These are phyloP conservation scores for Alternaria longipes DNA, from an alignment of 2,329 filamentous ascomycete species.

Conservation along the genomic window DNA sequence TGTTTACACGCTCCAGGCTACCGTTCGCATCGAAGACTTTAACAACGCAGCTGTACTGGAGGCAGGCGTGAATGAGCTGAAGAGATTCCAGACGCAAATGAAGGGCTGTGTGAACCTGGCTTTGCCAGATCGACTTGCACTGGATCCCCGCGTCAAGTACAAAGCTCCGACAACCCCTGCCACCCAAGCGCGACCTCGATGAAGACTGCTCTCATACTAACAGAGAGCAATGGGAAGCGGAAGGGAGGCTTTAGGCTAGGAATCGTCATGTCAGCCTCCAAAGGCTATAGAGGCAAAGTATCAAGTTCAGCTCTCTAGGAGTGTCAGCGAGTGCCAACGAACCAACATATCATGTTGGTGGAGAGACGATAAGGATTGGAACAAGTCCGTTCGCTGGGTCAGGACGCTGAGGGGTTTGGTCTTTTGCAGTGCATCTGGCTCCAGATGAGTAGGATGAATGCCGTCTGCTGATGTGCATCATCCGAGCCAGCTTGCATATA, in stretches of 20 bases:
- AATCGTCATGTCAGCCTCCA: not conserved
- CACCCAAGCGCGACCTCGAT: conserved; percentile 28
- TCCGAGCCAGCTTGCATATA: not conserved
- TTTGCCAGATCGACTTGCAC: conserved; percentile 65
- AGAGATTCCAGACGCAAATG: conserved; percentile 64
- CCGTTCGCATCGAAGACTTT: conserved; percentile 65
- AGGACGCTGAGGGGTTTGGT: not conserved
- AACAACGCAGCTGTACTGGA: conserved; percentile 64
- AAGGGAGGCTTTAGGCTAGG: not conserved
- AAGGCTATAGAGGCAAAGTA: not conserved
- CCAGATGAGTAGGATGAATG: not conserved
- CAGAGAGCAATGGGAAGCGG: not conserved
- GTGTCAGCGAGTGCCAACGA: not conserved
- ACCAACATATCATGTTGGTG: not conserved
- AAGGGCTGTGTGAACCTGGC: conserved; percentile 66
- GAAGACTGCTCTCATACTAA: conserved; percentile 9
- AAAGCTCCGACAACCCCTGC: conserved; percentile 31
- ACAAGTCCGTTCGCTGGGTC: not conserved
- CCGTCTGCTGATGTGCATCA: not conserved
- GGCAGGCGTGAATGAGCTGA: conserved; percentile 63
- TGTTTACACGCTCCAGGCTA: conserved; percentile 66
- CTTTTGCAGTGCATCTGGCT: not conserved
- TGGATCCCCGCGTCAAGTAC: conserved; percentile 69
- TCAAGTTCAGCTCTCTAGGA: not conserved
- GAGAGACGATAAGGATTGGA: not conserved